Evolutionary conservation across 2,329 filamentous ascomycete genomes (phyloP), one percentile per base, ranked within the genome.

Genomic region (Colletotrichum viniferum): DNA sequence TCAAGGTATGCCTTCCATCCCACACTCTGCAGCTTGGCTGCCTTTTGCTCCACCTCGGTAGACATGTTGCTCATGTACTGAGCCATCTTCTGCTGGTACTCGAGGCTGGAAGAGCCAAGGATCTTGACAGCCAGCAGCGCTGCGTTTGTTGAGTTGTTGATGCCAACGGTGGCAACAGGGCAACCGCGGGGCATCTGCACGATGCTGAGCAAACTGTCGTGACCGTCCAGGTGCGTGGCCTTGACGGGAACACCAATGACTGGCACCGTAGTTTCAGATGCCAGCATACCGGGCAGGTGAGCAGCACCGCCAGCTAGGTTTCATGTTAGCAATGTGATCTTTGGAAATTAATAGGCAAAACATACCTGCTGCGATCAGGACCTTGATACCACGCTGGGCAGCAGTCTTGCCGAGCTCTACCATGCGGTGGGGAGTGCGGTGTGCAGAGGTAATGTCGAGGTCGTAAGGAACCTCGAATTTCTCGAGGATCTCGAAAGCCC

Each of bases 101-200:
- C 87, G 16, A 85, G 84, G 73, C 93, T 89, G 48, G 85, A 87
- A 5, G 90, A 83, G 5, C 92, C 93, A 5, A 96, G 82, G 38
- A 95, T 93, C 21, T 93, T 87, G 24, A 93, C 89, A 0, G 94
- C 94, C n/a, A 95, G 85, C 21, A 95, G 86, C 1, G 92, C 94
- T 1, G 94, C 94, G 79, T 96, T 96, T 71, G 93, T 93, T 28
- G 92, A 94, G 85, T 96, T 96, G 84, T 95, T 95, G 83, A 96
- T 95, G 13, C 92, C 94, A 5, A 96, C 93, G 0, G 94, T 95
- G 7, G 94, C 94, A 16, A 93, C 92, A 12, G 94, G 94, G 65
- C 93, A 90, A 14, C 94, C 94, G 79, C 90, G 89, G 7, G 94
- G 94, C 94, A 96, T 95, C 81, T 95, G 93, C 5, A 95, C 93